Evolutionary conservation across 2,329 filamentous ascomycete species (phyloP).

Genomic region (Fusarium buharicum): DNA sequence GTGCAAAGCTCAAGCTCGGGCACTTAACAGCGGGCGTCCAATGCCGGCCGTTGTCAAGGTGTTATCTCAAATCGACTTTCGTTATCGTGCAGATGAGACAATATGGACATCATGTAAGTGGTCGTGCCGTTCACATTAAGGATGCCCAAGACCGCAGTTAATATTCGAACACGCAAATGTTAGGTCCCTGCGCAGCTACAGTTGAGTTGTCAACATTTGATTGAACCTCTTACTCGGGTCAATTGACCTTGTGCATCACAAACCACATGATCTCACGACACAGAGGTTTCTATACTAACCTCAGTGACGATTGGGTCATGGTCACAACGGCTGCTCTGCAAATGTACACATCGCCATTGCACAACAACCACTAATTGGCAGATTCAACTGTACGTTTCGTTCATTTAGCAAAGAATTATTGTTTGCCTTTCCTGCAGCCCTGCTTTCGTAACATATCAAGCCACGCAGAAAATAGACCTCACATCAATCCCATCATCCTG

Average conservation of each 20-base stretch:
- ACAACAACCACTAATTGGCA: too few relatives aligned
- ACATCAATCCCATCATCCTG: too few relatives aligned
- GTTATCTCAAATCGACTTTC: constrained; percentile 15
- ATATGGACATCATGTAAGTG: constrained; percentile 16
- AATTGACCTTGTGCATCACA: neutral
- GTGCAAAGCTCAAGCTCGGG: constrained; percentile 1
- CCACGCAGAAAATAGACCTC: too few relatives aligned
- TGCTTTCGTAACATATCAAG: too few relatives aligned
- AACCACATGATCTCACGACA: neutral
- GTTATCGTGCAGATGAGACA: constrained; percentile 15
- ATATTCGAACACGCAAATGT: constrained; percentile 1
- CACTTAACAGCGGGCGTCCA: constrained; percentile 12
- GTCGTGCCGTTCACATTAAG: constrained; percentile 1
- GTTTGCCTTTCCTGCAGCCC: too few relatives aligned
- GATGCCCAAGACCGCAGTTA: constrained; percentile 10
- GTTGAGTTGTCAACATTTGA: neutral
- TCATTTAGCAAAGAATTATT: too few relatives aligned
- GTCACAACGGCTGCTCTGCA: too few relatives aligned
- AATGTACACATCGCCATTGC: too few relatives aligned
- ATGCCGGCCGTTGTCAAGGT: constrained; percentile 2
- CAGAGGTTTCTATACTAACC: too few relatives aligned
- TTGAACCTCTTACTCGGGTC: neutral
- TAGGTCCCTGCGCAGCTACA: constrained; percentile 10
- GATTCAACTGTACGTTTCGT: too few relatives aligned
- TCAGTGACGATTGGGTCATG: too few relatives aligned